phyloP scores from a whole-genome alignment of 2,329 filamentous ascomycete genomes.

The Ophiocordyceps camponoti-saundersi region DNA sequence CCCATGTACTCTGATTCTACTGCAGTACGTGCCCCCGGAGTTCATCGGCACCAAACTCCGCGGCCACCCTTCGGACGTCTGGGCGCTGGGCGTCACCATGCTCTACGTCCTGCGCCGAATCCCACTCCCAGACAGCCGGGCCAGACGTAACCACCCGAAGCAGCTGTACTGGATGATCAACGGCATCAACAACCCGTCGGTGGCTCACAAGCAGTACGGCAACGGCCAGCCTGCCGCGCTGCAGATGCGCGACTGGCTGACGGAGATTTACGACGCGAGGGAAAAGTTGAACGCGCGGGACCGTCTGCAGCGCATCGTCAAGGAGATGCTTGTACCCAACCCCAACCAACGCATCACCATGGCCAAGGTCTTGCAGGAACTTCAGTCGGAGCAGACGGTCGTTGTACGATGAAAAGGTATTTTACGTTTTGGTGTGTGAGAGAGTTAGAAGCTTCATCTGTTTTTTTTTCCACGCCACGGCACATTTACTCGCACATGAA shows the following conservation, averaged over 20 bases:
- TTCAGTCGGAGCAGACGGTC: conserved; percentile 15
- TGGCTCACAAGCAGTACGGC: conserved; percentile 15
- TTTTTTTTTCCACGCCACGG: conserved; percentile 3
- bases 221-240: conserved; percentile 23
- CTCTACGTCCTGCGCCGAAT: conserved; percentile 40
- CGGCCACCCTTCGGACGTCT: conserved; percentile 38
- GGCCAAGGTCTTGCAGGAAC: conserved; percentile 28
- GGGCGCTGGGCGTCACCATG: conserved; percentile 44
- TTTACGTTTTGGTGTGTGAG: not conserved
- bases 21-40: conserved; percentile 45
- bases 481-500: not conserved
- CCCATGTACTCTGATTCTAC: no score
- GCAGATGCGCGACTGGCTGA: conserved; percentile 40
- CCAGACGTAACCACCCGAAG: conserved; percentile 26
- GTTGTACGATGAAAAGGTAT: not conserved
- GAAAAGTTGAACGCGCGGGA: conserved; percentile 27
- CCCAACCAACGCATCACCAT: conserved; percentile 35
- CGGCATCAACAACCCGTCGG: conserved; percentile 28
- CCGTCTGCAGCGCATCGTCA: conserved; percentile 31
- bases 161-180: conserved; percentile 42
- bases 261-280: conserved; percentile 31
- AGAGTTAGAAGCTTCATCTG: no score
- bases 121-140: conserved; percentile 34
- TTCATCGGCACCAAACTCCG: conserved; percentile 38
- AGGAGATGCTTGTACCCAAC: conserved; percentile 35